Conservation (phyloP, 1,139 yeast genomes). For the Geotrichum siamense region DNA sequence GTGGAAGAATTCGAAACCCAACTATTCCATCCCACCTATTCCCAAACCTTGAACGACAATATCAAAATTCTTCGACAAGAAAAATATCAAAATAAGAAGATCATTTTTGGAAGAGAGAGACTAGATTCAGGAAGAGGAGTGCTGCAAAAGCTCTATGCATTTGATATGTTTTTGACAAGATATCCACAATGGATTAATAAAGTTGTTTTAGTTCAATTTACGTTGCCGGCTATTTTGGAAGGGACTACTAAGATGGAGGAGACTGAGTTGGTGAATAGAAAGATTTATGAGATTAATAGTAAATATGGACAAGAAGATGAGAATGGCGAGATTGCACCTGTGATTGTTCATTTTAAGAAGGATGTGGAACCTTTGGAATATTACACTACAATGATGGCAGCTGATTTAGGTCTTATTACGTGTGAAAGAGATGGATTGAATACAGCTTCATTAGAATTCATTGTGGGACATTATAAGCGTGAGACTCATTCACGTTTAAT, state of each 20-base stretch:
- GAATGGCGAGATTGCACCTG: constrained; percentile 18
- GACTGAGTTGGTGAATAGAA: constrained; percentile 53
- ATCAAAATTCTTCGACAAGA: constrained; percentile 45
- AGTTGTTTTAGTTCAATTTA: constrained; percentile 84
- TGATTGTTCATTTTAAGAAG: constrained; percentile 85
- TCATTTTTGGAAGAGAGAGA: constrained; percentile 93
- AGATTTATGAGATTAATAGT: constrained; percentile 79
- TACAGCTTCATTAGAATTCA: constrained; percentile 86
- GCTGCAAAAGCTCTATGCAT: constrained; percentile 89
- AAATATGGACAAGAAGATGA: constrained; percentile 56
- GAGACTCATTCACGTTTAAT: constrained; percentile 58
- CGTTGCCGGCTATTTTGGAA: constrained; percentile 63
- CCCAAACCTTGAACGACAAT: constrained; percentile 39
- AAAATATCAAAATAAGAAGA: constrained; percentile 63
- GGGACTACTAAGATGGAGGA: constrained; percentile 15
- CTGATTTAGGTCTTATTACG: constrained; percentile 83
- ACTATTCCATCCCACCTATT: constrained; percentile 27
- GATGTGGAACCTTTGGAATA: constrained; percentile 83
- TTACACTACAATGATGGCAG: constrained; percentile 78
- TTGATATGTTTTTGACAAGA: constrained; percentile 78
- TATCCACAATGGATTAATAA: constrained; percentile 86
- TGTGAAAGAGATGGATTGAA: constrained; percentile 94
- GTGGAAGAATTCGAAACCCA: constrained; percentile 46
- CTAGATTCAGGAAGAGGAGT: constrained; percentile 93
- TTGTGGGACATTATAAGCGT: constrained; percentile 61